phyloP scores from a whole-genome alignment of 2,329 filamentous ascomycete species.

The Cladosporium halotolerans region DNA sequence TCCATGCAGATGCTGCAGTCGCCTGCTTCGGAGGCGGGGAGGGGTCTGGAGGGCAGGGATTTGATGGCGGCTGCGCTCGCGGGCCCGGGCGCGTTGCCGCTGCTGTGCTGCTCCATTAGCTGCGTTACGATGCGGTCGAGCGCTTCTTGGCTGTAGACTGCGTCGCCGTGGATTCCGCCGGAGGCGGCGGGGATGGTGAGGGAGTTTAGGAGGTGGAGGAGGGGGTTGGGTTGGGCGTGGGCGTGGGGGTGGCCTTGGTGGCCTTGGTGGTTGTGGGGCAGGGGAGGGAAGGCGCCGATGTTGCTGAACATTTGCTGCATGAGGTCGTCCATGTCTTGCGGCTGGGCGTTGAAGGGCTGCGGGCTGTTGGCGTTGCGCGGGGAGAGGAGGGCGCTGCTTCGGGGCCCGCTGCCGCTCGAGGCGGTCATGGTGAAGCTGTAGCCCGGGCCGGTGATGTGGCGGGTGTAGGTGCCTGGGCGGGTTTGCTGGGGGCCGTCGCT shows the following conservation, averaged over 20 bases:
- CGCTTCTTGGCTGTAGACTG: constrained; percentile 84
- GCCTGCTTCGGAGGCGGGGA: constrained; percentile 64
- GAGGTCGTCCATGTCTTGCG: constrained; percentile 25
- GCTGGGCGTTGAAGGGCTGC: constrained; percentile 36
- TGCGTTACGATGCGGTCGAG: constrained; percentile 81
- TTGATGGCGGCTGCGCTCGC: constrained; percentile 72
- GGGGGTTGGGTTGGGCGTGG: constrained; percentile 9
- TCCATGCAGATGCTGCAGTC: constrained; percentile 92
- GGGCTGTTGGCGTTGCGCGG: constrained; percentile 48
- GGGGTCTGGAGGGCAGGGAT: constrained; percentile 60
- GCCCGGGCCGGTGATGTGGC: constrained; percentile 21
- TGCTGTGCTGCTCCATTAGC: constrained; percentile 76
- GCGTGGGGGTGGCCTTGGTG: neutral
- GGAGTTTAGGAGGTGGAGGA: constrained; percentile 18
- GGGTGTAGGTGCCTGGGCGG: constrained; percentile 14
- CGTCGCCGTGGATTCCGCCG: constrained; percentile 57
- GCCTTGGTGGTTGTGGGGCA: neutral
- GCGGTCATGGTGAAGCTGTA: constrained; percentile 29
- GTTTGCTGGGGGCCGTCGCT: constrained; percentile 5
- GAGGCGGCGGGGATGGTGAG: constrained; percentile 27
- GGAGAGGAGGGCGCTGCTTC: constrained; percentile 30
- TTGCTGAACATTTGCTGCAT: constrained; percentile 29
- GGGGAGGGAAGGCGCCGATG: constrained; percentile 20
- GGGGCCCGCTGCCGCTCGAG: constrained; percentile 12
- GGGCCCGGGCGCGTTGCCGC: constrained; percentile 72